Evolutionary conservation across 768 basidiomycete genomes (phyloP), one percentile per base, ranked within the genome.

Genomic region (Kondoa malvinella): DNA sequence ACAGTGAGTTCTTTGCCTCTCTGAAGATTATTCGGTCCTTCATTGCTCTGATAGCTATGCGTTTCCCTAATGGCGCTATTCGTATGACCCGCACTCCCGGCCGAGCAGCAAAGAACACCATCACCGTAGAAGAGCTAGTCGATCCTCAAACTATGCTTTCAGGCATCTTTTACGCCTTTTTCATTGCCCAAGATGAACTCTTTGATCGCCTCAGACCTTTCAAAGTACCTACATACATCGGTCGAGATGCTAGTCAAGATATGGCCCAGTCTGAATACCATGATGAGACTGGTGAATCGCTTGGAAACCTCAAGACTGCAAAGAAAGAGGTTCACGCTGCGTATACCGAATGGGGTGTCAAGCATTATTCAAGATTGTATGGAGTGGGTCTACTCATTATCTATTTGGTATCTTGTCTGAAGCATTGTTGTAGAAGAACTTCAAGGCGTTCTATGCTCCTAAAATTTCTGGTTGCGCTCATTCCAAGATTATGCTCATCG

Each of bases 181-280:
- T 66, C 27, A 66, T 66, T 56, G 65, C 34, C 4, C 65, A 66
- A 50, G 34, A 66, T 50, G 65, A 66, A 56, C 50, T 66, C 15
- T 66, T 66, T 30, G 34, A 27, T n/a, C 65, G 56, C 65, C 27
- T 66, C 3, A 27, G 26, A 14, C 31, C 56, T 21, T 56, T 56
- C 65, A 66, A 66, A 27, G 26, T n/a, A 3, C n/a, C 65, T 58
- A 66, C 40, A 8, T 8, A 50, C 40, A 50, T 50, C 40, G 40
- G 40, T 21, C 40, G 40, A 8, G 40, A 50, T 50, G 40, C 40
- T 50, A 8, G 12, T 8, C 40, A 50, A 21, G 40, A 50, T 50
- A 8, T 50, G 21, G 40, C 40, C 21, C 21, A 21, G 21, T 8
- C 12, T 8, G 40, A 50, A 50, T 50, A 50, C 40, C 21, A 50